Evolutionary conservation across 306 rosid species (phyloP).

Genomic region (Hylodesmum podocarpum): DNA sequence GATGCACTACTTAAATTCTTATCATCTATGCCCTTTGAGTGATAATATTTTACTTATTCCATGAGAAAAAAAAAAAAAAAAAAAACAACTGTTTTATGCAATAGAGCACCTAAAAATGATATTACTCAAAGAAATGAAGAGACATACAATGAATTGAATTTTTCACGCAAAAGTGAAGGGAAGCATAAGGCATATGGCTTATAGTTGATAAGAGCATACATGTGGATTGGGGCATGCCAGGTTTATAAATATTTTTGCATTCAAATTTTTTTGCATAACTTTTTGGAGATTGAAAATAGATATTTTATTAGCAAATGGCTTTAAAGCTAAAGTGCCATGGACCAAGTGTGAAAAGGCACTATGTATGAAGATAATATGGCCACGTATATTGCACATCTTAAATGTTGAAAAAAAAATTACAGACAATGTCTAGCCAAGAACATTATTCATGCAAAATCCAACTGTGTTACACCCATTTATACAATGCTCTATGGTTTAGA

Average conservation of each 20-base stretch:
- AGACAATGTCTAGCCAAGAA: slow-evolving; percentile 5
- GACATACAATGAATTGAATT: background rate
- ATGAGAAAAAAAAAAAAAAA: background rate
- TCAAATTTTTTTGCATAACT: background rate
- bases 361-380: slow-evolving; percentile 42
- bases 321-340: background rate
- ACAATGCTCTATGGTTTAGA: background rate
- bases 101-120: background rate
- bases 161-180: background rate
- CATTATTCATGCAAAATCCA: slow-evolving; percentile 33
- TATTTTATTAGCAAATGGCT: slow-evolving; percentile 4
- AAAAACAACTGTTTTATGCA: background rate
- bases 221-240: slow-evolving; percentile 18
- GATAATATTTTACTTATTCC: background rate
- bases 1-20: too few relatives aligned
- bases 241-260: background rate
- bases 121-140: background rate
- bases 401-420: background rate
- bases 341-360: slow-evolving; percentile 37
- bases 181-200: background rate
- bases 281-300: slow-evolving; percentile 37
- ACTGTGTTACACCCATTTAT: slow-evolving; percentile 26
- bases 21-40: background rate
- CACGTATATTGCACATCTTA: slow-evolving; percentile 43
- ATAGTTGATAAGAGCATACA: slow-evolving; percentile 15